Evolutionary conservation across 2,329 filamentous ascomycete genomes (phyloP).

Genomic region (Cladorrhinum sp.): DNA sequence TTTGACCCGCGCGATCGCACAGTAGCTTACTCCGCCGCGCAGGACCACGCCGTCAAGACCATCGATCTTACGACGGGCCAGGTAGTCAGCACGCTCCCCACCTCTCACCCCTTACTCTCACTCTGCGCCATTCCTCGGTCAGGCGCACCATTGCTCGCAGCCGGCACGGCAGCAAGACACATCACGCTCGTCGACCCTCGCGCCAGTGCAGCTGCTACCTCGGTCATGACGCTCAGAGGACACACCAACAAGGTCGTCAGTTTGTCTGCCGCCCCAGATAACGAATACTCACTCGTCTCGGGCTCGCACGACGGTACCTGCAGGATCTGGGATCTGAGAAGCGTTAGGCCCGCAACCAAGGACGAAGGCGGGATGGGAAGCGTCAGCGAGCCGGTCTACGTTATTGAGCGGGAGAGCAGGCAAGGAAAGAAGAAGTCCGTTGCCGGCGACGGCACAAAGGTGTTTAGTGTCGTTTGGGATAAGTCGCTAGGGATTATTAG

Average conservation of each 20-base stretch:
- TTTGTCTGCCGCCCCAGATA: slow-evolving; percentile 54
- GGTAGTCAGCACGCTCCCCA: slow-evolving; percentile 78
- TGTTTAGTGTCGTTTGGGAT: slow-evolving; percentile 87
- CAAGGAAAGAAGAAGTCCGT: slow-evolving; percentile 62
- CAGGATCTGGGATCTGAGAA: slow-evolving; percentile 88
- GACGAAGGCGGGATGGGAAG: slow-evolving; percentile 58
- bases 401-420: slow-evolving; percentile 71
- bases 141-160: slow-evolving; percentile 58
- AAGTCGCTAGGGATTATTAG: slow-evolving; percentile 79
- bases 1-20: slow-evolving; percentile 85
- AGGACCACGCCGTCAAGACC: slow-evolving; percentile 87
- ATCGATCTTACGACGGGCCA: slow-evolving; percentile 81
- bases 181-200: slow-evolving; percentile 93
- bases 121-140: slow-evolving; percentile 68
- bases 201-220: slow-evolving; percentile 69
- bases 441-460: slow-evolving; percentile 82
- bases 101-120: slow-evolving; percentile 78
- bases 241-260: slow-evolving; percentile 72
- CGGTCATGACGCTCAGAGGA: slow-evolving; percentile 86
- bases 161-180: slow-evolving; percentile 80
- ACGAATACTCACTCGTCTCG: slow-evolving; percentile 79
- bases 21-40: slow-evolving; percentile 86
- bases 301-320: slow-evolving; percentile 92
- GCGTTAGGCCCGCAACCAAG: slow-evolving; percentile 57
- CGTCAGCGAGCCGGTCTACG: slow-evolving; percentile 71